Conservation (phyloP, 225 moss, liverwort and hornwort genomes). For the Bryoerythrophyllum caledonicum region DNA sequence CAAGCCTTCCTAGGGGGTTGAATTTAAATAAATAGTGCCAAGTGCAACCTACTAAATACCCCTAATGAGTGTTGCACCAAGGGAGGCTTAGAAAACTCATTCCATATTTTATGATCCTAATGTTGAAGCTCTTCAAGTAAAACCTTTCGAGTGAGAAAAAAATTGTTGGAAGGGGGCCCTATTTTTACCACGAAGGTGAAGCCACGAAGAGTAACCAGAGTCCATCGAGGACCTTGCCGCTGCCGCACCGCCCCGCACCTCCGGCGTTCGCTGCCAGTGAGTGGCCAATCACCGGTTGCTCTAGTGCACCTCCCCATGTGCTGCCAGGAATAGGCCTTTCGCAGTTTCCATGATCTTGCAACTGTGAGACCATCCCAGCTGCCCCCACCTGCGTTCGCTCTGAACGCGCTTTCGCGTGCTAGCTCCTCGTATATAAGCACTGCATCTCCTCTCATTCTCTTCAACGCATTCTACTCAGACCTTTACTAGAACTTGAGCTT, state of each 20-base stretch:
- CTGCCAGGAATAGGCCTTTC: neutral
- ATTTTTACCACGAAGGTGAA: too few species aligned
- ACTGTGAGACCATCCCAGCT: neutral
- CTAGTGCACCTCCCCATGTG: constrained; percentile 11
- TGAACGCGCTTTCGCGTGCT: neutral
- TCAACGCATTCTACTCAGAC: neutral
- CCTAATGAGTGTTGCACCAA: too few species aligned
- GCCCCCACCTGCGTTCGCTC: neutral
- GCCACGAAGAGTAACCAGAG: too few species aligned
- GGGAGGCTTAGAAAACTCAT: too few species aligned
- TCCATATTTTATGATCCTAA: too few species aligned
- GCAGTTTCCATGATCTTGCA: constrained; percentile 1
- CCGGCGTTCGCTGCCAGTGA: constrained; percentile 12
- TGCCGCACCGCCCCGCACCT: constrained; percentile 8
- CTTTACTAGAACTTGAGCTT: accelerated
- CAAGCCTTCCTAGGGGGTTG: too few species aligned
- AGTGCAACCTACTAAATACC: too few species aligned
- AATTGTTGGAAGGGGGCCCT: too few species aligned
- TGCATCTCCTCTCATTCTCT: neutral
- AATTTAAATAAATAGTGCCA: too few species aligned
- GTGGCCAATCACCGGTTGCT: neutral
- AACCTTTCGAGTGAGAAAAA: too few species aligned
- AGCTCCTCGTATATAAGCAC: neutral
- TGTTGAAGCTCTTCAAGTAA: too few species aligned
- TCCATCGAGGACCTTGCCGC: constrained; percentile 2